Base-by-base conservation (phyloP, 768 basidiomycete genomes). In the Trametes villosa region DNA sequence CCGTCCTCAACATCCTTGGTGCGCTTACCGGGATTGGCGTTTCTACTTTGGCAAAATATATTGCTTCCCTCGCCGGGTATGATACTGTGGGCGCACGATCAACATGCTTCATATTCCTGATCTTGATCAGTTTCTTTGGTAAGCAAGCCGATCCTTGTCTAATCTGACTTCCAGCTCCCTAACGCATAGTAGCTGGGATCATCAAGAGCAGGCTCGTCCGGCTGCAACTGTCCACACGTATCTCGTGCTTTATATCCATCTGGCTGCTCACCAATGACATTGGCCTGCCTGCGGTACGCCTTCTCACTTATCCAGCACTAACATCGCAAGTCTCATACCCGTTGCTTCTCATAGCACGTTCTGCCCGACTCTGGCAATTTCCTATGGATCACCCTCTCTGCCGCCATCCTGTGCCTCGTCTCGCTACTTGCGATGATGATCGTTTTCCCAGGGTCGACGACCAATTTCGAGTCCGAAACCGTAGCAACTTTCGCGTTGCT, bases 141-240 rank as follows among this genome's bases (percentile, higher is more conserved):
- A 50, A 40, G 70, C 48, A 18, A 1, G 5, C 9, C 18, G 18
- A 36, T 30, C n/a, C 9, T 45, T 15, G 12, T 9, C 4, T 1
- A 34, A 6, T 29, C 20, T 20, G 26, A 27, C 27, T 31, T 26
- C 17, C 50, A 50, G 42, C 22, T 41, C 46, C 48, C 20, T 34
- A 47, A 48, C 17, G 33, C 51, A 38, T 42, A 13, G 12, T 52
- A 78, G 77, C 78, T 56, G 77, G 77, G 4, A 70, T 72, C 50
- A 53, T 70, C n/a, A 81, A 81, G 63, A 83, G 82, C 57, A 73
- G 77, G 18, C 68, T 82, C 9, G 81, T 79, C 40, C 75, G 81
- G 18, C 67, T 83, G 20, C 77, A 76, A 29, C 60, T 79, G 12
- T 74, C 81, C 5, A 75, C 74, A 45, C 80, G 80, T 20, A 80